Base-by-base conservation (phyloP, 139 green algal species). In the Chlamydomonas applanata region DNA sequence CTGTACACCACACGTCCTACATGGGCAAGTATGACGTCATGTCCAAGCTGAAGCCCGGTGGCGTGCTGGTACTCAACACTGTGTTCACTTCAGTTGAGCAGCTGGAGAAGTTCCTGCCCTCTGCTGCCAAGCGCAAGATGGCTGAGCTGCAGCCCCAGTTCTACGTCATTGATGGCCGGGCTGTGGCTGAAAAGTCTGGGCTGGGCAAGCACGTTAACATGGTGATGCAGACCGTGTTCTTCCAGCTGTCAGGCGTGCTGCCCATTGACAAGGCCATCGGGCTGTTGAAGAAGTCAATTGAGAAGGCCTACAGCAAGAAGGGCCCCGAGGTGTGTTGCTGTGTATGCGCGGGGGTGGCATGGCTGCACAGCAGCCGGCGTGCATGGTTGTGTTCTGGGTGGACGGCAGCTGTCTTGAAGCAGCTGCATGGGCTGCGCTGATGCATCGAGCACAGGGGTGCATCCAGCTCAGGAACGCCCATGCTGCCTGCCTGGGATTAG, bases 201-300 rank as follows among this genome's bases (percentile, higher is more conserved):
- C 78, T 90, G 35, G 85, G 85, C 54, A 84, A 86, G 72, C 82
- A 79, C 65, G 78, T 88, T 53, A 90, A 90, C 80, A 88, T 88
- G 83, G 81, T 88, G 34, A 87, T 90, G 85, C 85, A 90, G 75
- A 79, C 83, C 5, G 80, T 77, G n/a, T 90, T 90, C 85, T 90
- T 90, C 71, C 54, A 81, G 49, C 83, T 90, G 16, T 75, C 62
- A 2, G 75, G 73, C 22, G 85, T 90, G 60, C 62, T 90, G 61
- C 69, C 76, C 33, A 79, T 88, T 33, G 81, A 85, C 9, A 74
- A 81, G 78, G 85, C 85, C 57, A 81, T 89, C 30, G 59, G 69
- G 14, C 72, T 88, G 77, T 75, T 90, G 5, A 90, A 90, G 82
- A 77, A 83, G 35, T 82, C 75, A 57, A 90, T 90, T 73, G 78